A percentile compares a stretch with the other conserved stretches of the same genome.
These are phyloP conservation scores for Mycena epipterygia DNA, from an alignment of 768 basidiomycete species.

Conservation along the genomic window DNA sequence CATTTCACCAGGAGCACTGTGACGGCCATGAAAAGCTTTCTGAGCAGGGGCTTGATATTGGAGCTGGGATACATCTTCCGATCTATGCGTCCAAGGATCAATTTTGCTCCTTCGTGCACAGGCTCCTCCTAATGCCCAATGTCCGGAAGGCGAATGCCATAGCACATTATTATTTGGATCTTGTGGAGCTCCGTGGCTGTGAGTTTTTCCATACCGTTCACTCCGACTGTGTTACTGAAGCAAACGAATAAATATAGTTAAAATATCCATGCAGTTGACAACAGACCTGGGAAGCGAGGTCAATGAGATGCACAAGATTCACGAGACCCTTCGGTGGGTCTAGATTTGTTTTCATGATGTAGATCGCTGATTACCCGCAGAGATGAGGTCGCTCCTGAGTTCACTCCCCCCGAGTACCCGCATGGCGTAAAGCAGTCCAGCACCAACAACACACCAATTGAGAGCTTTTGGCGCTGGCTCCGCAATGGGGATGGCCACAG, in stretches of 20 bases:
- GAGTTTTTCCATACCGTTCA: too few species aligned
- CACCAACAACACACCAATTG: slow-evolving; percentile 14
- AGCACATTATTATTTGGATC: background rate
- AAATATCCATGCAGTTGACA: slow-evolving; percentile 2
- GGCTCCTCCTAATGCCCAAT: background rate
- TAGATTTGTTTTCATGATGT: background rate
- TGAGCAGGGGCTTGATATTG: background rate
- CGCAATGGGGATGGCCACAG: background rate
- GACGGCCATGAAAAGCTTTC: background rate
- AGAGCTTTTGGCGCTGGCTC: background rate
- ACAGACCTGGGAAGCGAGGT: background rate
- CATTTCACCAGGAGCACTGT: background rate
- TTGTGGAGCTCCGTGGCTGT: background rate
- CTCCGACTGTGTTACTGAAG: too few species aligned
- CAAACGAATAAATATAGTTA: too few species aligned
- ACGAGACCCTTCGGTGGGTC: background rate
- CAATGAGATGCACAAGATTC: background rate
- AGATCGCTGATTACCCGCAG: too few species aligned
- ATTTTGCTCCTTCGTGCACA: background rate
- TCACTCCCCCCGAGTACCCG: background rate
- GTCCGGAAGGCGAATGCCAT: background rate
- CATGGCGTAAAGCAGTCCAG: slow-evolving; percentile 2
- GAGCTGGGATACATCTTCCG: background rate
- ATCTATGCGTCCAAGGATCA: slow-evolving; percentile 11
- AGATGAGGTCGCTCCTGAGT: background rate